A percentile compares a stretch with the other conserved stretches of the same genome.
Conservation (phyloP, 306 rosid genomes). For the Gynostemma pentaphyllum region DNA sequence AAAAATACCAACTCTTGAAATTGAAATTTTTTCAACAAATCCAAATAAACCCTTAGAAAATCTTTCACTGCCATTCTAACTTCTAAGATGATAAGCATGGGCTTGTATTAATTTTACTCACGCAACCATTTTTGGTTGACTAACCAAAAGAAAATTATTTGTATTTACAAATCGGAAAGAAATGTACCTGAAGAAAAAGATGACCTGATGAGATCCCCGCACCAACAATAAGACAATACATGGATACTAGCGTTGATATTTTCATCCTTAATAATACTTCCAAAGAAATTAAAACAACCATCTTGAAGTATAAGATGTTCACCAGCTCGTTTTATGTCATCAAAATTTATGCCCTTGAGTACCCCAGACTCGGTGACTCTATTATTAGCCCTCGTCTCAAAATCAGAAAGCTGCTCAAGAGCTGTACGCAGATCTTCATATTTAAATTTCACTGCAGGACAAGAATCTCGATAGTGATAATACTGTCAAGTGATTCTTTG, state of each 20-base stretch:
- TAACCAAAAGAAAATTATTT: too few species aligned
- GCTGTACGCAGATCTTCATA: conserved; percentile 47
- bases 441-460: conserved; percentile 53
- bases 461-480: conserved; percentile 13
- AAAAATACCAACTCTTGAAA: too few species aligned
- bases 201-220: conserved; percentile 88
- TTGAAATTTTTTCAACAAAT: too few species aligned
- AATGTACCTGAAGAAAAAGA: conserved; percentile 72
- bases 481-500: neutral
- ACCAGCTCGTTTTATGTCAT: conserved; percentile 88
- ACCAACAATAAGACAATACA: conserved; percentile 97
- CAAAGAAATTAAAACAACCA: conserved; percentile 77
- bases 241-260: conserved; percentile 60
- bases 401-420: conserved; percentile 69
- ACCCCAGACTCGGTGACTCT: conserved; percentile 84
- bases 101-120: too few species aligned
- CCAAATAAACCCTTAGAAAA: too few species aligned
- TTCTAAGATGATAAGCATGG: too few species aligned
- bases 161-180: conserved; percentile 3
- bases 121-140: too few species aligned
- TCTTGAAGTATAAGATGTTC: conserved; percentile 80
- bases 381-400: conserved; percentile 74
- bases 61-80: too few species aligned
- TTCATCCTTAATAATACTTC: conserved; percentile 42
- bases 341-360: conserved; percentile 79